phyloP scores from a whole-genome alignment of 2,329 filamentous ascomycete genomes.

The Cladosporium sp. region DNA sequence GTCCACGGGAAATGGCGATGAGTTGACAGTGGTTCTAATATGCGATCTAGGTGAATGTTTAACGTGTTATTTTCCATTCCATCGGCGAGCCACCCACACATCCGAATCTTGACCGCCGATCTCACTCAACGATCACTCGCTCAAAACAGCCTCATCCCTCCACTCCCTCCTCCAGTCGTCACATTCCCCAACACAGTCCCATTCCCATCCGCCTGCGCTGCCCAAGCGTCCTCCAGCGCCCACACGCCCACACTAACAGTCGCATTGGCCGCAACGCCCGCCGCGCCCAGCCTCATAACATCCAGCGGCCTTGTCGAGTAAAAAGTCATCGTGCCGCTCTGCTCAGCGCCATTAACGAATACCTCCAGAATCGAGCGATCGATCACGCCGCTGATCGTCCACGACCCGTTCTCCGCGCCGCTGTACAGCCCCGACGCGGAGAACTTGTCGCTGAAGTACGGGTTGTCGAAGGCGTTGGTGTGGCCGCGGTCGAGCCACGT shows the following conservation, averaged over 20 bases:
- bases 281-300: slow-evolving; percentile 30
- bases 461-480: slow-evolving; percentile 46
- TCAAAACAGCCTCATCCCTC: neutral
- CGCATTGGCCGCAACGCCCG: slow-evolving; percentile 32
- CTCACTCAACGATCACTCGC: neutral
- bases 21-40: too few relatives aligned
- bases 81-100: too few relatives aligned
- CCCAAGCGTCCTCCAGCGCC: slow-evolving; percentile 35
- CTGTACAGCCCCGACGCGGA: slow-evolving; percentile 27
- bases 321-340: slow-evolving; percentile 46
- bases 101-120: too few relatives aligned
- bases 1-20: too few relatives aligned
- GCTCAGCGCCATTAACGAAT: slow-evolving; percentile 48
- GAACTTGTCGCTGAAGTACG: slow-evolving; percentile 53
- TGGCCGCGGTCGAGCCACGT: slow-evolving; percentile 47
- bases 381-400: slow-evolving; percentile 44
- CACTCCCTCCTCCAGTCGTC: slow-evolving; percentile 15
- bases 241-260: slow-evolving; percentile 35
- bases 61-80: too few relatives aligned
- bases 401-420: slow-evolving; percentile 25
- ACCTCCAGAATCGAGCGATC: slow-evolving; percentile 52
- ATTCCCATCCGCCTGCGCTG: slow-evolving; percentile 24
- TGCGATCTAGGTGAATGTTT: too few relatives aligned
- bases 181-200: slow-evolving; percentile 33
- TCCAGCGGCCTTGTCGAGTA: slow-evolving; percentile 43